Evolutionary conservation across 495 filamentous ascomycete genomes (phyloP).

Genomic region (Aspergillus affinis): DNA sequence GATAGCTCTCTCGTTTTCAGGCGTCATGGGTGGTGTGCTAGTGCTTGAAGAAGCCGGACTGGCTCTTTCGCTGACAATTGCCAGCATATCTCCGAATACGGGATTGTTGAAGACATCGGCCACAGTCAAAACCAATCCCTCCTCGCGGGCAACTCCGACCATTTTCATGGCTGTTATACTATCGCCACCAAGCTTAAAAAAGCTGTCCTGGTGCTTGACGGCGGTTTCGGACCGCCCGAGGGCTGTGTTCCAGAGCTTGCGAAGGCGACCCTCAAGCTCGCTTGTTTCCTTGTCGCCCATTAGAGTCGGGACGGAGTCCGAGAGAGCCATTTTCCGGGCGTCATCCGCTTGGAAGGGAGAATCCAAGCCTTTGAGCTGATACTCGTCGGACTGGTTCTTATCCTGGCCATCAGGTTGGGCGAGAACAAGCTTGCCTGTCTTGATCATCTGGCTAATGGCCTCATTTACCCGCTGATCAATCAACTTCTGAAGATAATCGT

Average conservation of each 20-base stretch:
- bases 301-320: conserved; percentile 18
- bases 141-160: conserved; percentile 55
- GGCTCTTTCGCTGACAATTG: conserved; percentile 23
- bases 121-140: conserved; percentile 56
- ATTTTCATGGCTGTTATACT: conserved; percentile 70
- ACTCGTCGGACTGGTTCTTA: conserved; percentile 10
- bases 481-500: conserved; percentile 32
- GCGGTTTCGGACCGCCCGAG: conserved; percentile 40
- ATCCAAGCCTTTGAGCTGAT: conserved; percentile 18
- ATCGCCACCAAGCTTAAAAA: conserved; percentile 52
- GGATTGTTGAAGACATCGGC: conserved; percentile 51
- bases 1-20: conserved; percentile 16
- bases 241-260: conserved; percentile 46
- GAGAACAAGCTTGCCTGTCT: conserved; percentile 33
- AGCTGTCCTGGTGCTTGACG: conserved; percentile 44
- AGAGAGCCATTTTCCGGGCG: conserved; percentile 7
- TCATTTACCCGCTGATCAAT: conserved; percentile 44
- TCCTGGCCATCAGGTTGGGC: conserved; percentile 19
- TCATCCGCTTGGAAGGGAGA: conserved; percentile 13
- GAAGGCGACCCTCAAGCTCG: conserved; percentile 35
- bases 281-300: conserved; percentile 18
- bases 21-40: background rate
- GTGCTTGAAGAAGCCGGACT: background rate
- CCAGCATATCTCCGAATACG: conserved; percentile 48
- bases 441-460: conserved; percentile 40